Evolutionary conservation across 169 alveolate genomes (phyloP), one percentile per base, ranked within the genome.

Genomic region (Babesia ovis): DNA sequence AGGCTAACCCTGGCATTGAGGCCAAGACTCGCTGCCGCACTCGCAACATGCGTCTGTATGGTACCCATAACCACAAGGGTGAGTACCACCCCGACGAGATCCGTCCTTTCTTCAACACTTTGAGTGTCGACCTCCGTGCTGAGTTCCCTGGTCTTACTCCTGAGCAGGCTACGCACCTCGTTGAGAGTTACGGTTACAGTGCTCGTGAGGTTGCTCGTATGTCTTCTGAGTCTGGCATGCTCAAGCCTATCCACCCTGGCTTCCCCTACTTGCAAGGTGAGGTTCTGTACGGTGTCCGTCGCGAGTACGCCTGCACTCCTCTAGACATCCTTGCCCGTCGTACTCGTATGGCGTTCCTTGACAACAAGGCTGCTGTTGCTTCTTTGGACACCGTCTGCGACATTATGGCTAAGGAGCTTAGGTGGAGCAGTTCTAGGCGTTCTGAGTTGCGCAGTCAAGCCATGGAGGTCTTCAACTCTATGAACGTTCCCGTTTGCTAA

Each of bases 281-380:
- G 70, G 82, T 90, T 42, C 58, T 85, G 34, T 90, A 84, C 72
- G 91, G 90, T 27, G 62, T 74, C 53, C 83, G 93, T 23, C 69
- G 86, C 27, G 95, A 91, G 66, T 71, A 81, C 62, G 95, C 93
- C 27, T 67, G 85, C 57, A 85, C 91, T 32, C 83, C 91, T 43
- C 75, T 82, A n/a, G 95, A 91, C 71, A 84, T 91, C 14, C 66
- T 91, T 71, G 95, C 93, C 4, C 69, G 93, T 39, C 82, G 95
- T 23, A 75, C 88, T 35, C 79, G 93, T 20, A 64, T 91, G 55
- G 92, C 92, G 8, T 91, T 91, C 71, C 61, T 80, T 20, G 93
- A 91, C 68, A 62, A 83, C 8, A 50, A 77, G 34, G 89, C 72
- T 23, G 87, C 93, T 0, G 50, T 53, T 35, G 62, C 77, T 29